Conservation (phyloP, 768 basidiomycete genomes). For the Mycena chlorophos region DNA sequence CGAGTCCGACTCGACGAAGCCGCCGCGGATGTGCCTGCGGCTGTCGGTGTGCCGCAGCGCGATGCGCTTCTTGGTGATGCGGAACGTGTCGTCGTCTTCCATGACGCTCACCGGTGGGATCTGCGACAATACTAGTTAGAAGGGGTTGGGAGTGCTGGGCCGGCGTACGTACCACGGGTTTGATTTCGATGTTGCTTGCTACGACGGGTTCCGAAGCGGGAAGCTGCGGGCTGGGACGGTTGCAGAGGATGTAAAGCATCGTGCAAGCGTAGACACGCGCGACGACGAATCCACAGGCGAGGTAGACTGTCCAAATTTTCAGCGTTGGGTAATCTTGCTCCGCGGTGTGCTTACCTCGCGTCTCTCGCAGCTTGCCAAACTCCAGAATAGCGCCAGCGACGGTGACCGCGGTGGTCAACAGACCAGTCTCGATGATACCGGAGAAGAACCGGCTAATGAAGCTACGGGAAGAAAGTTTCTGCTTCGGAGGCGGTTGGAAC, state of each 20-base stretch:
- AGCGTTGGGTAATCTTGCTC: not conserved
- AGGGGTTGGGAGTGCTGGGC: not conserved
- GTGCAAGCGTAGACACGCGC: conserved; percentile 17
- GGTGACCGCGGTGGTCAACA: conserved; percentile 1
- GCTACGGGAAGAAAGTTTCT: not conserved
- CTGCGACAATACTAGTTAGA: not conserved
- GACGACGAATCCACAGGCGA: conserved; percentile 9
- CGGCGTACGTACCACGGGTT: not conserved
- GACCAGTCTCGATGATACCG: conserved; percentile 8
- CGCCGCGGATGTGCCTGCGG: not conserved
- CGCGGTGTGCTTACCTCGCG: not conserved
- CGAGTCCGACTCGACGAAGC: conserved; percentile 1
- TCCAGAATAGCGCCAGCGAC: not conserved
- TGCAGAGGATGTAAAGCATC: conserved; percentile 6
- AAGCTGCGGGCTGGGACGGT: not conserved
- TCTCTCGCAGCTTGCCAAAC: not conserved
- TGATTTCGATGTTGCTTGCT: not conserved
- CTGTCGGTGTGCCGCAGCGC: not conserved
- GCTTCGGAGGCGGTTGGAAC: not conserved
- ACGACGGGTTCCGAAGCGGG: not conserved
- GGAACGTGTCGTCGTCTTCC: conserved; percentile 16
- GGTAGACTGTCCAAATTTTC: conserved; percentile 3
- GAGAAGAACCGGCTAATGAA: not conserved
- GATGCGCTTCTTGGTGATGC: conserved; percentile 10
- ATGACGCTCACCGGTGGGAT: not conserved